A percentile compares a stretch with the other conserved stretches of the same genome.
Conservation (phyloP, 1,284 basidiomycete genomes). For the Ustilago nuda region DNA sequence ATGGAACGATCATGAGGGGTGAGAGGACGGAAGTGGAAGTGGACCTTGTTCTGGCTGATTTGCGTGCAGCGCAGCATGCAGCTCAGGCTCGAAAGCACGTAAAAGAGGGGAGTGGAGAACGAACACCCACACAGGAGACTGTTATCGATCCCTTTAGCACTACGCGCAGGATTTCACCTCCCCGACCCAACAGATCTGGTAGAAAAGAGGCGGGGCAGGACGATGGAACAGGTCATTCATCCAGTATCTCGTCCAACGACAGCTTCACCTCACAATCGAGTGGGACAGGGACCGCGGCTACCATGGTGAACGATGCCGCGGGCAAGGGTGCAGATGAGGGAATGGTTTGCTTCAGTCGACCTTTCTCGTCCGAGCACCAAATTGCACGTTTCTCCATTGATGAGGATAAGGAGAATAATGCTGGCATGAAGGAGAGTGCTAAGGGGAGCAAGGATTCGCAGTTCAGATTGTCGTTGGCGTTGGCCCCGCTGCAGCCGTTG, state of each 20-base stretch:
- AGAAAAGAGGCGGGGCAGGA: neutral
- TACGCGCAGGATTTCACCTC: neutral
- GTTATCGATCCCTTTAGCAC: conserved; percentile 3
- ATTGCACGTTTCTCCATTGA: conserved; percentile 1
- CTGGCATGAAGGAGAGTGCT: neutral
- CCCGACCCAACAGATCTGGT: neutral
- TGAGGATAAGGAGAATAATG: conserved; percentile 3
- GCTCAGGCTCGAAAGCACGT: conserved; percentile 1
- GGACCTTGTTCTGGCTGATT: conserved; percentile 21
- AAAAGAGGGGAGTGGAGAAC: conserved; percentile 9
- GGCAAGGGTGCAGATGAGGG: neutral
- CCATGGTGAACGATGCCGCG: neutral
- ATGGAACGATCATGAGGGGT: neutral
- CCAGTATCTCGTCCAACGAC: conserved; percentile 15
- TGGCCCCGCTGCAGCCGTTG: conserved; percentile 22
- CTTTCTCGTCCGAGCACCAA: conserved; percentile 1
- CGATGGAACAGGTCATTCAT: neutral
- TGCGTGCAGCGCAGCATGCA: conserved; percentile 19
- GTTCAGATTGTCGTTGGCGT: conserved; percentile 13
- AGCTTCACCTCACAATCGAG: conserved; percentile 11
- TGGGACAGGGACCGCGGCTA: conserved; percentile 1
- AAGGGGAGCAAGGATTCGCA: neutral
- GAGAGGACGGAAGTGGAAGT: conserved; percentile 18
- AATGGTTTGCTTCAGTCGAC: conserved; percentile 12
- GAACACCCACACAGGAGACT: conserved; percentile 17